Evolutionary conservation across 2,329 filamentous ascomycete species (phyloP), one percentile per base, ranked within the genome.

Genomic region (Lecanicillium sp.): DNA sequence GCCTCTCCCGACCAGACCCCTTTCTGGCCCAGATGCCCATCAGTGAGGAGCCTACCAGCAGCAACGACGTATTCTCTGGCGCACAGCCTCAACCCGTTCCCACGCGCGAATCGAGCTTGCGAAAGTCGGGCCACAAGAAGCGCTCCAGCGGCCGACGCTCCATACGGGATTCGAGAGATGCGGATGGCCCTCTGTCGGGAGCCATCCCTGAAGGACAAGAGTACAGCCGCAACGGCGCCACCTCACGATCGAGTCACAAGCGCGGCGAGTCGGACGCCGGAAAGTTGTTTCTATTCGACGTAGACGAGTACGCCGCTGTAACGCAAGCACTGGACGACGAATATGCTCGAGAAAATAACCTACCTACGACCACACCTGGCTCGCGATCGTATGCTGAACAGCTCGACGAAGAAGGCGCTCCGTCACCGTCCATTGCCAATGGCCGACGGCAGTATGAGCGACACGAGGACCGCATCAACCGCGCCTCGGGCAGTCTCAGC

Each of bases 371-470:
- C 10, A 57, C 56, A 5, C 13, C 12, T 10, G 32, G 28, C 15
- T 25, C 32, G 20, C 28, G 33, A 13, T 36, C 28, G n/a, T 43
- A 36, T 10, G 10, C 37, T n/a, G 33, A 43, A 17, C 36, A 36
- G 12, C 20, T 43, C 22, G 53, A 64, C 3, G 75, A 84, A 17
- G 80, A 85, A 14, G 79, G 78, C 12, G 84, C 84, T 0, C 83
- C 84, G 2, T 83, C 77, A 14, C 83, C 84, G 0, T 71, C 80
- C 1, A 71, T 87, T 7, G 71, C 79, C 13, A 82, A 83, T 45
- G 71, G 78, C 13, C 65, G 69, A 8, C 65, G 70, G 18, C 65
- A 71, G 53, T 72, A 66, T 45, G 57, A 71, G 50, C 57, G 64
- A n/a, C 72, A 67, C 46, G 71, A 74, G n/a, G 60, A 62, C 11